Evolutionary conservation across 331 rosid species (phyloP), one percentile per base, ranked within the genome.

Genomic region (Dryas integrifolia): DNA sequence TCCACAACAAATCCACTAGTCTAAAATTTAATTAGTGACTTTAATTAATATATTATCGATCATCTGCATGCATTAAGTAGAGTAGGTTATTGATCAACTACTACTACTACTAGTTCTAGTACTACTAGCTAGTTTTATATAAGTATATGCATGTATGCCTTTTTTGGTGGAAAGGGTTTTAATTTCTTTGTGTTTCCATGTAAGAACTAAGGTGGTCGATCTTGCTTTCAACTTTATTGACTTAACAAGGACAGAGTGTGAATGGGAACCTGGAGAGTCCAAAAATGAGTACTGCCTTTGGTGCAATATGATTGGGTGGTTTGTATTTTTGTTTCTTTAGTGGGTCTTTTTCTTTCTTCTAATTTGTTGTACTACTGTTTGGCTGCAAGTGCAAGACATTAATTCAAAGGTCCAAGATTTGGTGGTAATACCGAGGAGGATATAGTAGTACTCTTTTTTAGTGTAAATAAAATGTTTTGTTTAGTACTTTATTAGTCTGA

Each of bases 351-450:
- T 45, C 48, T 59, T 64, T 67, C 64, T 52, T 56, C 57, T 16
- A 44, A 72, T 46, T 69, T 60, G 72, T 47, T 82, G 62, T 58
- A 58, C 68, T 35, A 5, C 21, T 41, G 58, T 9, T 15, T 59
- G 73, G 46, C 67, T 72, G 82, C 59, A 77, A 81, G 61, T 74
- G 82, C 63, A 80, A 79, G 77, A 79, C 68, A 52, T 65, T 76
- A 47, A 71, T 72, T 72, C 82, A 43, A 87, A 76, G 85, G 65
- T 78, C 77, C 81, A 78, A 86, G 90, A 85, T 83, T 82, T 85
- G 87, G 88, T 44, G 88, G 90, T 86, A 77, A 72, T 74, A 80
- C 82, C 86, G 79, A 88, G 92, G 82, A 88, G 76, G 92, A 90
- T 88, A 81, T 84, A 79, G 72, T 81, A 58, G 75, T 81, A 4